Conservation (phyloP, 805 yeast species). For the Candida alai region DNA sequence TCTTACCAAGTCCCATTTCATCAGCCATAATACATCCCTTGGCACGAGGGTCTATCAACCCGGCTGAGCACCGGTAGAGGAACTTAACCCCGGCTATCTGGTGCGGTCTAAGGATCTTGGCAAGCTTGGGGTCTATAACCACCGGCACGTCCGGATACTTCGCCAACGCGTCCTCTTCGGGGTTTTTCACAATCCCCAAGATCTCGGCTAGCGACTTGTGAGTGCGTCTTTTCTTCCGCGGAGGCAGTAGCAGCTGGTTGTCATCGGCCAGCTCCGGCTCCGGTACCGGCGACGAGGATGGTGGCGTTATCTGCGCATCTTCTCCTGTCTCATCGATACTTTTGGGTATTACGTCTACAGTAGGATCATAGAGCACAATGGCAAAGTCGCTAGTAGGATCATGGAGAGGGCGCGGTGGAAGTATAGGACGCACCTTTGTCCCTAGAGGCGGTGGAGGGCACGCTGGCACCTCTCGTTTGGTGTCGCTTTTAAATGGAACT, state of each 20-base stretch:
- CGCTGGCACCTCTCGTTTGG: conserved; percentile 23
- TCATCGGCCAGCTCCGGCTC: conserved; percentile 13
- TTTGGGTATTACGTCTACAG: conserved; percentile 59
- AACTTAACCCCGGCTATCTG: conserved; percentile 95
- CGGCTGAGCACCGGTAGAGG: conserved; percentile 85
- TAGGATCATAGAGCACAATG: conserved; percentile 91
- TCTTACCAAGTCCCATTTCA: conserved; percentile 97
- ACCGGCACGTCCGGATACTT: conserved; percentile 87
- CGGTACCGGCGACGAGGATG: conserved; percentile 11
- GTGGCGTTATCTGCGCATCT: conserved; percentile 9
- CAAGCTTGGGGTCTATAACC: conserved; percentile 85
- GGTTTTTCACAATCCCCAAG: conserved; percentile 60
- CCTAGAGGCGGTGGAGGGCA: conserved; percentile 83
- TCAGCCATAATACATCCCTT: conserved; percentile 92
- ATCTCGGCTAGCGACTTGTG: conserved; percentile 77
- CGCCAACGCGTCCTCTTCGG: conserved; percentile 44
- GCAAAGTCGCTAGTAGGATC: conserved; percentile 94
- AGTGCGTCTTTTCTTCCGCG: conserved; percentile 36
- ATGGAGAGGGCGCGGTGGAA: conserved; percentile 90
- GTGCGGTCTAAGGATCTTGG: conserved; percentile 88
- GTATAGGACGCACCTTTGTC: conserved; percentile 59
- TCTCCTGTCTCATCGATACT: conserved; percentile 16
- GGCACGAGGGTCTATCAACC: conserved; percentile 76
- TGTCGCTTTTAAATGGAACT: conserved; percentile 52
- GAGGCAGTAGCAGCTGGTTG: conserved; percentile 15